A percentile compares a stretch with the other conserved stretches of the same genome.
These are phyloP conservation scores for Pseudomonodictys pantanalensis DNA, from an alignment of 495 filamentous ascomycete genomes.

Conservation along the genomic window DNA sequence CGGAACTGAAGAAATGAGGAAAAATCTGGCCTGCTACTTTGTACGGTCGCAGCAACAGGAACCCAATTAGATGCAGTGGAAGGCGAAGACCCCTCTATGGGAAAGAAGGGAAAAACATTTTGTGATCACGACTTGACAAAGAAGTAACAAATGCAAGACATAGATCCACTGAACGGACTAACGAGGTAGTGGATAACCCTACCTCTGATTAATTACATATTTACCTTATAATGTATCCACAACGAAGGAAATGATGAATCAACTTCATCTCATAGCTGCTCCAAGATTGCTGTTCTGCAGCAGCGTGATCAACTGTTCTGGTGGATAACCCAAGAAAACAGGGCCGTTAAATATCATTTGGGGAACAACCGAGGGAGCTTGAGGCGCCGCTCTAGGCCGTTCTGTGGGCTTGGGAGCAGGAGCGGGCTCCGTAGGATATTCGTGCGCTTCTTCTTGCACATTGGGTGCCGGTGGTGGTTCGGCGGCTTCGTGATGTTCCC, in stretches of 20 bases:
- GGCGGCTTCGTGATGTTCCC: neutral
- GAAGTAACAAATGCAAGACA: slow-evolving; percentile 36
- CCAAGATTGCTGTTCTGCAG: slow-evolving; percentile 53
- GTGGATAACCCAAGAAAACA: slow-evolving; percentile 82
- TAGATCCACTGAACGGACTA: neutral
- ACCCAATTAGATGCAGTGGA: too few relatives aligned
- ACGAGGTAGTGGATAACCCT: neutral
- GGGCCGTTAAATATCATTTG: slow-evolving; percentile 81
- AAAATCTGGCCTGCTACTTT: too few relatives aligned
- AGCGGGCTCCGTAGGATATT: neutral
- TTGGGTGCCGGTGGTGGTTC: neutral
- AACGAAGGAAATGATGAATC: neutral
- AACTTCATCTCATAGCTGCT: slow-evolving; percentile 11
- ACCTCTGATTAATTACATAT: neutral
- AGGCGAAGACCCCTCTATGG: too few relatives aligned
- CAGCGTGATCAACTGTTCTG: slow-evolving; percentile 70
- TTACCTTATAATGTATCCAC: neutral
- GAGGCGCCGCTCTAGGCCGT: neutral
- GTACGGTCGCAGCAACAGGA: too few relatives aligned
- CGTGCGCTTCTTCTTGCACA: neutral
- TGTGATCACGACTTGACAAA: too few relatives aligned
- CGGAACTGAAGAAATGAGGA: slow-evolving; percentile 64
- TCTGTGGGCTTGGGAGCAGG: too few relatives aligned
- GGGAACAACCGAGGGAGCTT: slow-evolving; percentile 35
- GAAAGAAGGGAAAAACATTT: too few relatives aligned